Base-by-base conservation (phyloP, 495 filamentous ascomycete species). In the Xylaria venustula region DNA sequence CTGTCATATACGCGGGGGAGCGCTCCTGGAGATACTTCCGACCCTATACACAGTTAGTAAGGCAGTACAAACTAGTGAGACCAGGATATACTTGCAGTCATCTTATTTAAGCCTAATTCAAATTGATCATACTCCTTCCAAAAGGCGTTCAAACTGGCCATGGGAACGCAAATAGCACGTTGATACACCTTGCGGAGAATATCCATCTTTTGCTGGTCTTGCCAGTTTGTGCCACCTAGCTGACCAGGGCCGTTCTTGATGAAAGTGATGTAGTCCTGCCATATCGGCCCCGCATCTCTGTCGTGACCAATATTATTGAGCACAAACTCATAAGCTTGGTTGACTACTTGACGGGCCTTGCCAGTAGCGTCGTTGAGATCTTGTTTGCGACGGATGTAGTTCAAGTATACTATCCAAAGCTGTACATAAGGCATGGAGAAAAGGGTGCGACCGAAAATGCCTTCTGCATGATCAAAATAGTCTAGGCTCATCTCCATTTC, bases 71-170 rank as follows among this genome's bases (percentile, higher is more conserved):
- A 11, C 51, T 17, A 25, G 15, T 36, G 26, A 14, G 14, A 30
- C 36, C 23, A 47, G 53, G 44, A 7, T 46, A 40, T 17, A 73
- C 75, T 76, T 79, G 91, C 90, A 41, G 90, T 90, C 54, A 90
- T 79, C 74, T 96, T 98, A 74, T 97, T 97, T 32, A 96, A 74
- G 8, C 86, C 83, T 85, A 92, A 90, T 74, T 98, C 94, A 68
- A 98, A 98, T 66, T 87, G 83, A 74, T 97, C 92, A 68, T 98
- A 98, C 69, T 98, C 93, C 75, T 94, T 96, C 94, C 94, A 98
- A 9, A 98, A 72, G 12, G 78, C 80, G 65, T 92, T 90, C 48
- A 94, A 82, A 32, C 85, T 89, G 47, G 88, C 81, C 12, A 88
- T 93, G 4, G 94, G 94, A 53, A 96, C 85, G 62, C 82, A 87